Evolutionary conservation across 805 yeast genomes (phyloP).

Genomic region (Candida railenensis): DNA sequence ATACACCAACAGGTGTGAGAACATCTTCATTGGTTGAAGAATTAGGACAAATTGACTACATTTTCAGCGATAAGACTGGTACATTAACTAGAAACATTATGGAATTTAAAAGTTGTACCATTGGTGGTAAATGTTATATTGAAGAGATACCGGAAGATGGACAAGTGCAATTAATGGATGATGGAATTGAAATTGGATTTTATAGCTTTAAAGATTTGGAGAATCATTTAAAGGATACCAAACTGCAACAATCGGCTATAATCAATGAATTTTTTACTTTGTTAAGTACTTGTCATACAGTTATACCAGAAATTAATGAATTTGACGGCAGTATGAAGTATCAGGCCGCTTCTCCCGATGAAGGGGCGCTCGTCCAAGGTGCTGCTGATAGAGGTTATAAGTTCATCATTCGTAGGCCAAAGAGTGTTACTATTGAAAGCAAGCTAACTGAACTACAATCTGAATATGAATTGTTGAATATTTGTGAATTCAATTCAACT

Average conservation of each 20-base stretch:
- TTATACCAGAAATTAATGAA: conserved; percentile 81
- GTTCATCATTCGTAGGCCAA: conserved; percentile 84
- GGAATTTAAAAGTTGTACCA: conserved; percentile 93
- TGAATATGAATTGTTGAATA: conserved; percentile 74
- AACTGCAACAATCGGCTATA: conserved; percentile 43
- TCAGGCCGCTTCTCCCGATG: conserved; percentile 99
- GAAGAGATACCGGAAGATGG: conserved; percentile 90
- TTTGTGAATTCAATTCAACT: conserved; percentile 96
- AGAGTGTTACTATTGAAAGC: conserved; percentile 64
- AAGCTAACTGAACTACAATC: conserved; percentile 47
- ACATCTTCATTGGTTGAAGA: conserved; percentile 97
- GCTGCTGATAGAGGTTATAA: conserved; percentile 86
- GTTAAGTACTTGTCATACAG: conserved; percentile 94
- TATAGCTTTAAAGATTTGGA: conserved; percentile 67
- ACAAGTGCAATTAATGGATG: conserved; percentile 56
- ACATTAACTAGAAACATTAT: conserved; percentile 92
- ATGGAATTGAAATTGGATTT: conserved; percentile 80
- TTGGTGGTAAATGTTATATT: conserved; percentile 88
- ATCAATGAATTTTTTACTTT: conserved; percentile 78
- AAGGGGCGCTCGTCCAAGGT: conserved; percentile 97
- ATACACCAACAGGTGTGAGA: conserved; percentile 92
- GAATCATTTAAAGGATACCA: conserved; percentile 45
- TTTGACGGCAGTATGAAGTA: conserved; percentile 69
- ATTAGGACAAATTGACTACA: conserved; percentile 93
- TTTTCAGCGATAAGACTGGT: conserved; percentile 97